These are phyloP conservation scores for Marasmius sp. DNA, from an alignment of 1,284 basidiomycete species.

Conservation along the genomic window DNA sequence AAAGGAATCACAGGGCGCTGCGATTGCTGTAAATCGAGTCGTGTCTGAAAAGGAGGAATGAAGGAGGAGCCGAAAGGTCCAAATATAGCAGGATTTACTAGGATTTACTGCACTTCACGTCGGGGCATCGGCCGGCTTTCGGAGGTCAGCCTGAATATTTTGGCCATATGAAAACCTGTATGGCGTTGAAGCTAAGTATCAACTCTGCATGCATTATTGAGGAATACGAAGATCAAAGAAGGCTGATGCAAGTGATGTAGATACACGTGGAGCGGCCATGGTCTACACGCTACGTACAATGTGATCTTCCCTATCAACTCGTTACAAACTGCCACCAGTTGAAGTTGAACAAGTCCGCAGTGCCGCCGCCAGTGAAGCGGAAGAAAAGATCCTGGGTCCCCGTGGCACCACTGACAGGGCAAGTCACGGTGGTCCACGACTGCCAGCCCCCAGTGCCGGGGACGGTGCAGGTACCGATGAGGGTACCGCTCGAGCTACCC, in stretches of 20 bases:
- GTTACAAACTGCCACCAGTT: background rate
- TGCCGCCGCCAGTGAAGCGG: background rate
- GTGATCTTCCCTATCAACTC: background rate
- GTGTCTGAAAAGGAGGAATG: background rate
- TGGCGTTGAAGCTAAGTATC: too few relatives aligned
- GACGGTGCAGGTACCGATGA: background rate
- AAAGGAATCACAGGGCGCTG: background rate
- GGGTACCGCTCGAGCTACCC: background rate
- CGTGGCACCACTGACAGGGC: background rate
- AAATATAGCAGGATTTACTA: too few relatives aligned
- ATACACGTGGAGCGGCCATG: background rate
- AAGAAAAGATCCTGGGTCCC: background rate
- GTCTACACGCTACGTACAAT: background rate
- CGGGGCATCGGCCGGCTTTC: background rate
- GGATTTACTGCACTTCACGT: too few relatives aligned
- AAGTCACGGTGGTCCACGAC: background rate
- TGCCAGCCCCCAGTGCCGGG: background rate
- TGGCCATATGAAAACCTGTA: too few relatives aligned
- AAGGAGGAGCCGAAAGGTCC: background rate
- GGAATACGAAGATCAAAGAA: too few relatives aligned
- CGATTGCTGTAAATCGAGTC: background rate
- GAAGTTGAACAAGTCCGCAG: background rate
- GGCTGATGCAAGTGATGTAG: background rate
- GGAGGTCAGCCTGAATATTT: too few relatives aligned
- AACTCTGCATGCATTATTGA: too few relatives aligned